Evolutionary conservation across 371 early-diverging fungal genomes (phyloP).

Genomic region (Actinomucor elegans): DNA sequence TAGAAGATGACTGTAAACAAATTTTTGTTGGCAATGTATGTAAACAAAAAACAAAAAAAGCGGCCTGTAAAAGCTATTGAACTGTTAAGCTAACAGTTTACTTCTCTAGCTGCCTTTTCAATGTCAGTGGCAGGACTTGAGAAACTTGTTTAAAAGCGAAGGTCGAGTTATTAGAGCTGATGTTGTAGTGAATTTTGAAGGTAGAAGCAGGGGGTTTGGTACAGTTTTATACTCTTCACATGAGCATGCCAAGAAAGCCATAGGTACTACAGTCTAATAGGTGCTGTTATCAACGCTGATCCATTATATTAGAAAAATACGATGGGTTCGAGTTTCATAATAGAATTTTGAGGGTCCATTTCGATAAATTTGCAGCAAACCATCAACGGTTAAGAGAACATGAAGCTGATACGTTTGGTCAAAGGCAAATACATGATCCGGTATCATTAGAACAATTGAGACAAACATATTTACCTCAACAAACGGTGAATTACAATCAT

Average conservation of each 20-base stretch:
- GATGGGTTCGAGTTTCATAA: conserved; percentile 76
- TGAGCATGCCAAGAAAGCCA: conserved; percentile 70
- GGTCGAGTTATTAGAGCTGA: conserved; percentile 70
- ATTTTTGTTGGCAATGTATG: conserved; percentile 71
- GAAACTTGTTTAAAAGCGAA: conserved; percentile 73
- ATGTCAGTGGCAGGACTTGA: conserved; percentile 77
- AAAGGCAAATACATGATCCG: background rate
- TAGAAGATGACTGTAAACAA: conserved; percentile 22
- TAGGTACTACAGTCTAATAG: conserved; percentile 34
- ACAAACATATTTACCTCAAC: conserved; percentile 6
- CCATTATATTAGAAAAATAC: conserved; percentile 37
- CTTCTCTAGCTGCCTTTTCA: conserved; percentile 65
- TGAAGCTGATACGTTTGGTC: background rate
- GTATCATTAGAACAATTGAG: conserved; percentile 5
- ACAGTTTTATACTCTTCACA: conserved; percentile 66
- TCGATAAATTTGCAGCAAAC: conserved; percentile 15
- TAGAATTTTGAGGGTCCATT: conserved; percentile 66
- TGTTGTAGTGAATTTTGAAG: conserved; percentile 64
- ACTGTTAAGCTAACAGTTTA: background rate
- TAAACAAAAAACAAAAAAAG: background rate
- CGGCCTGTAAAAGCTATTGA: background rate
- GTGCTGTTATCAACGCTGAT: background rate
- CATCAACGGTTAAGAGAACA: conserved; percentile 5
- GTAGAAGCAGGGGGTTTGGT: conserved; percentile 64
- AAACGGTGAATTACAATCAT: no score